A percentile compares a stretch with the other conserved stretches of the same genome.
Conservation (phyloP, 345 rosid species). For the Microcos paniculata region DNA sequence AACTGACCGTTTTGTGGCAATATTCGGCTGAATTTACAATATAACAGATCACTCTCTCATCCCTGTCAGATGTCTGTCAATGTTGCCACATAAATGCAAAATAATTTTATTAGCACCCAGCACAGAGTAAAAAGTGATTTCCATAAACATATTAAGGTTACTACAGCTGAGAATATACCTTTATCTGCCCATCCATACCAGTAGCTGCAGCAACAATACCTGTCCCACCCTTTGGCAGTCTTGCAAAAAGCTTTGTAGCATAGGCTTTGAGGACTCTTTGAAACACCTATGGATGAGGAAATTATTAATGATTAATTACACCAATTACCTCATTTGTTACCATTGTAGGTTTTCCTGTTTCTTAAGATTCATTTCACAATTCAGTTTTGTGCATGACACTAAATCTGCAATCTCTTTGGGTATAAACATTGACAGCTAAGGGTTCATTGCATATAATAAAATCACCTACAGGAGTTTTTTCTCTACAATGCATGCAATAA, state of each 20-base stretch:
- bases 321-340: neutral
- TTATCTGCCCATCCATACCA: conserved; percentile 95
- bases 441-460: neutral
- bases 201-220: conserved; percentile 99
- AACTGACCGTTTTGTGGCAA: conserved; percentile 87
- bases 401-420: neutral
- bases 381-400: neutral
- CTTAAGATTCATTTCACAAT: conserved; percentile 1
- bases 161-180: conserved; percentile 41
- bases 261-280: conserved; percentile 91
- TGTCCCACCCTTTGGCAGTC: conserved; percentile 89
- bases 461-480: neutral
- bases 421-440: neutral
- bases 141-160: conserved; percentile 2
- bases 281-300: conserved; percentile 60
- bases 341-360: neutral
- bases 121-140: neutral
- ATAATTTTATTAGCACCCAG: conserved; percentile 14
- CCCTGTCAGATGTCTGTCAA: conserved; percentile 86
- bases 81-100: conserved; percentile 17
- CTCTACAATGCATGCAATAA: neutral
- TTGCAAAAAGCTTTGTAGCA: conserved; percentile 79
- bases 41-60: conserved; percentile 89
- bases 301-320: neutral
- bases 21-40: conserved; percentile 97